Evolutionary conservation across 768 basidiomycete genomes (phyloP).

Genomic region (Tephrocybe rancida): DNA sequence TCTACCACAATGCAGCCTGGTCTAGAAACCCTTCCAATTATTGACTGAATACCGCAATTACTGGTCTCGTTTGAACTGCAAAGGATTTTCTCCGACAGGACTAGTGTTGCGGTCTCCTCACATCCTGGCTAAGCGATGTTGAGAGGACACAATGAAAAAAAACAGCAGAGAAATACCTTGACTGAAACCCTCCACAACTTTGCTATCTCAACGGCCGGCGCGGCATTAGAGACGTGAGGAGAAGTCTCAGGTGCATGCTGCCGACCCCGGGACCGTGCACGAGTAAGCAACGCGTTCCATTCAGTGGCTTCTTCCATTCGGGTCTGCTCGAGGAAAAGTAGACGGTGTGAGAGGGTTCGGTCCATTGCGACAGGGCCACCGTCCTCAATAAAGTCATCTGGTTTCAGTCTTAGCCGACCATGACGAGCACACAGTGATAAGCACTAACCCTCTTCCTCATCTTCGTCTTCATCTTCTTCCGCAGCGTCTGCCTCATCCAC

Average conservation of each 20-base stretch:
- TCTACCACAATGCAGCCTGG: slow-evolving; percentile 11
- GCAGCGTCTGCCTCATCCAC: neutral
- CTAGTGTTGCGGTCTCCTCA: slow-evolving; percentile 3
- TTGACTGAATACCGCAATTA: neutral
- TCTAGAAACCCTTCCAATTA: neutral
- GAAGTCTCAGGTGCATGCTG: too few relatives aligned
- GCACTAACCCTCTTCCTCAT: neutral
- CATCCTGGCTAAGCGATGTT: neutral
- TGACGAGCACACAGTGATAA: neutral
- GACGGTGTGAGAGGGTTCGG: neutral
- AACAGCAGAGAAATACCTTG: neutral
- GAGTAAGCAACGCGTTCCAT: neutral
- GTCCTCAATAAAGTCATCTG: neutral
- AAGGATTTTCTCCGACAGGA: slow-evolving; percentile 4
- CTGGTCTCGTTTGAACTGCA: neutral
- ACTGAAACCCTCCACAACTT: slow-evolving; percentile 3
- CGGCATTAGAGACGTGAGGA: neutral
- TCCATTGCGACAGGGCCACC: neutral
- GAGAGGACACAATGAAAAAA: neutral
- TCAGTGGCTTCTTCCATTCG: neutral
- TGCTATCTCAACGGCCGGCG: neutral
- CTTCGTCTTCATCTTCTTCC: neutral
- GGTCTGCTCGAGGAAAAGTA: neutral
- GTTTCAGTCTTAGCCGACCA: neutral
- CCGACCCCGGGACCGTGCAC: neutral